Evolutionary conservation across 2,329 filamentous ascomycete species (phyloP).

Genomic region (Sporothrix globosa): DNA sequence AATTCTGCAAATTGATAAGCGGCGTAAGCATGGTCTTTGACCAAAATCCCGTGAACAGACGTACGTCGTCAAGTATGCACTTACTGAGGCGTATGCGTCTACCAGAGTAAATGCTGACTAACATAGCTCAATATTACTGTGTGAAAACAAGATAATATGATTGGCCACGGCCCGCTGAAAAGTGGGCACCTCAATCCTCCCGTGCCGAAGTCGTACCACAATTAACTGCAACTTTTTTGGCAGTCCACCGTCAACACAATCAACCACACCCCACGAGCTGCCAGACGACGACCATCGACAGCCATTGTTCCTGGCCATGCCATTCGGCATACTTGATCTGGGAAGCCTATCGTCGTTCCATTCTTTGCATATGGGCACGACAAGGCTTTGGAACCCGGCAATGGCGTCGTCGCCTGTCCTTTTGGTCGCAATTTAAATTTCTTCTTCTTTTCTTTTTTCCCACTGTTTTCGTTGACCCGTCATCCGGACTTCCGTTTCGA

Average conservation of each 20-base stretch:
- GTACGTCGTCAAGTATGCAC: background rate
- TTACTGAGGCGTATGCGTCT: background rate
- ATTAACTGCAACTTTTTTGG: constrained; percentile 27
- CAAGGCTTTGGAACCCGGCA: background rate
- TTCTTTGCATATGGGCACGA: background rate
- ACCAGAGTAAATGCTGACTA: background rate
- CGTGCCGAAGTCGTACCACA: constrained; percentile 29
- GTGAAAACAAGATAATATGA: constrained; percentile 1
- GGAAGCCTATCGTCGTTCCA: background rate
- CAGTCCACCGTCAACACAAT: constrained; percentile 5
- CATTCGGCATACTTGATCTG: background rate
- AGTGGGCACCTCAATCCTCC: constrained; percentile 19
- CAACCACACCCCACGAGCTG: constrained; percentile 1
- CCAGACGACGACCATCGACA: constrained; percentile 18
- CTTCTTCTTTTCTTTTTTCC: background rate
- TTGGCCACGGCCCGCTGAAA: constrained; percentile 13
- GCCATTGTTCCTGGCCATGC: constrained; percentile 4
- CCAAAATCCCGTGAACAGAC: background rate
- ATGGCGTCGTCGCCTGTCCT: constrained; percentile 17
- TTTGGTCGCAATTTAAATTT: constrained; percentile 13
- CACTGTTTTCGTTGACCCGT: background rate
- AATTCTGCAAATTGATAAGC: background rate
- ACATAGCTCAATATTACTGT: background rate
- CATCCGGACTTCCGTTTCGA: background rate
- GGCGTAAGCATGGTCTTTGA: too few relatives aligned